These are phyloP conservation scores for Gracilariopsis chorda DNA, from an alignment of 23 red algal species.

Conservation along the genomic window DNA sequence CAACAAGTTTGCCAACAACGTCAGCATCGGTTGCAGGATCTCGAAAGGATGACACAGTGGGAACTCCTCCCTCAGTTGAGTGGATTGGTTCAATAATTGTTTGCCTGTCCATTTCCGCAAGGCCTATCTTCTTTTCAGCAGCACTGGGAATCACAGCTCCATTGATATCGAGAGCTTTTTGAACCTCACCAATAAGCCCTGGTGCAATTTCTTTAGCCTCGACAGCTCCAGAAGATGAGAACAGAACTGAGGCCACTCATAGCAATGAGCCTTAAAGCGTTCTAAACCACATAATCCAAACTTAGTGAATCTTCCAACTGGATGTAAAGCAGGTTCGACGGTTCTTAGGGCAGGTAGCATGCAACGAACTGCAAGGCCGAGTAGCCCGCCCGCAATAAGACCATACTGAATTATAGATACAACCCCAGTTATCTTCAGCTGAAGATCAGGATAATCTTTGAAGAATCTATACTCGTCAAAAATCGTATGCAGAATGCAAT, in stretches of 20 bases:
- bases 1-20: background rate
- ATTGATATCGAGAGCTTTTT: background rate
- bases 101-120: background rate
- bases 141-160: background rate
- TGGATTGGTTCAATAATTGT: background rate
- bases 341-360: constrained; percentile 65
- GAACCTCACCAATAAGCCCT: constrained; percentile 1
- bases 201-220: constrained; percentile 50
- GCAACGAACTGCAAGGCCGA: constrained; percentile 54
- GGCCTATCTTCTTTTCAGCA: background rate
- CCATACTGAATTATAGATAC: constrained; percentile 68
- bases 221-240: constrained; percentile 52
- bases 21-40: constrained; percentile 6
- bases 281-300: constrained; percentile 75
- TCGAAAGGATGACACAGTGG: background rate
- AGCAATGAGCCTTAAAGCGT: constrained; percentile 31
- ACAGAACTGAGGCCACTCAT: constrained; percentile 77
- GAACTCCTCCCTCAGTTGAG: background rate
- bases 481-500: constrained; percentile 86
- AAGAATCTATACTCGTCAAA: constrained; percentile 96
- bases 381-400: constrained; percentile 26
- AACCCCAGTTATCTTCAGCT: constrained; percentile 74
- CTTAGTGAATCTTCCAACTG: constrained; percentile 46
- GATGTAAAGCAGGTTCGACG: constrained; percentile 17
- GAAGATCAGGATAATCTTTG: constrained; percentile 75